phyloP scores from a whole-genome alignment of 176 grass and related monocot species.

The Aegilops sharonensis region DNA sequence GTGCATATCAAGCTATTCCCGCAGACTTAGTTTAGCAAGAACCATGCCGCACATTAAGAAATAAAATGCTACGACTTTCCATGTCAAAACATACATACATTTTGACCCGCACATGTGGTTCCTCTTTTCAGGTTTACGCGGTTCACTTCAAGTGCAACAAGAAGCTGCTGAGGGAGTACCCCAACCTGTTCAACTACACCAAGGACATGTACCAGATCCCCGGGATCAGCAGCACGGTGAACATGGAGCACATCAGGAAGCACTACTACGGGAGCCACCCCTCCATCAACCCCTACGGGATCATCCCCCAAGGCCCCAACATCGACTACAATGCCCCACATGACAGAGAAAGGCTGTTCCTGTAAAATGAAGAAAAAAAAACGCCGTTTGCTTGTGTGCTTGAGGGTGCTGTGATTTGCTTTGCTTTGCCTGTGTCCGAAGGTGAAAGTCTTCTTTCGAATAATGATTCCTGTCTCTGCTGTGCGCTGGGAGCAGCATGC shows the following conservation, averaged over 20 bases:
- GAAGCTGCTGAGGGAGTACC: slow-evolving; percentile 74
- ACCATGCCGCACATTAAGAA: too few relatives aligned
- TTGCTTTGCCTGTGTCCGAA: neutral
- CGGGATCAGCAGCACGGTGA: slow-evolving; percentile 68
- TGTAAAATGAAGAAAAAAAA: neutral
- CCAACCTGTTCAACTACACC: slow-evolving; percentile 90
- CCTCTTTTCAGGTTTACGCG: slow-evolving; percentile 57
- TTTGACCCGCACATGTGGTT: neutral
- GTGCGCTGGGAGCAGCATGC: too few relatives aligned
- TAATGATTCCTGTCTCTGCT: too few relatives aligned
- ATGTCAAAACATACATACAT: neutral
- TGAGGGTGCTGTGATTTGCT: neutral
- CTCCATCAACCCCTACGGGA: slow-evolving; percentile 66
- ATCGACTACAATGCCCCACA: slow-evolving; percentile 77
- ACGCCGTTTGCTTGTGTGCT: neutral
- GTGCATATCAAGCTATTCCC: too few relatives aligned
- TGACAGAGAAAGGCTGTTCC: slow-evolving; percentile 63
- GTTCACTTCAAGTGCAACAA: slow-evolving; percentile 99
- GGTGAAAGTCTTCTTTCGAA: too few relatives aligned
- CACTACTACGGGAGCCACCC: slow-evolving; percentile 97
- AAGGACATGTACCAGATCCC: slow-evolving; percentile 90
- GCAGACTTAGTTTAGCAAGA: too few relatives aligned
- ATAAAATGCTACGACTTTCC: too few relatives aligned
- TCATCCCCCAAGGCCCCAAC: slow-evolving; percentile 72
- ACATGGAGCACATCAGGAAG: slow-evolving; percentile 85